Evolutionary conservation across 495 filamentous ascomycete species (phyloP).

Genomic region (Hypoxylon cercidicola): DNA sequence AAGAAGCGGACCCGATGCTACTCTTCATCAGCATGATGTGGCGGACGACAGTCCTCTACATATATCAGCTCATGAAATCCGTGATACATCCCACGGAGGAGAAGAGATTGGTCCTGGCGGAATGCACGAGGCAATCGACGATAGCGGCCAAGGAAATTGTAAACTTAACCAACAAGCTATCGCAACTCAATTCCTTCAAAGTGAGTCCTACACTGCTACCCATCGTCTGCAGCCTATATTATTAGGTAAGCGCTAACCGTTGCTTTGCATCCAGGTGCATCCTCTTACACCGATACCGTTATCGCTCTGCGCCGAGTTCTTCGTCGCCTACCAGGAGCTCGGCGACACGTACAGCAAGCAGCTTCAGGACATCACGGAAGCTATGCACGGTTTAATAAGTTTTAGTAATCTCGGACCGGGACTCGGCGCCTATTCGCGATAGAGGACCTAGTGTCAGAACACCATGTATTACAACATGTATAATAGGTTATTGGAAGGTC

Average conservation of each 20-base stretch:
- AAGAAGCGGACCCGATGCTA: constrained; percentile 60
- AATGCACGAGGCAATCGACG: constrained; percentile 50
- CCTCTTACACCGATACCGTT: constrained; percentile 40
- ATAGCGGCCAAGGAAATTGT: constrained; percentile 58
- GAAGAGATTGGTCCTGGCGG: constrained; percentile 37
- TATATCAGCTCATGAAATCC: constrained; percentile 49
- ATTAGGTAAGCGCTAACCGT: constrained; percentile 8
- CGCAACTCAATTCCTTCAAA: constrained; percentile 58
- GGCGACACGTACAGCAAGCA: constrained; percentile 37
- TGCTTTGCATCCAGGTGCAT: constrained; percentile 25
- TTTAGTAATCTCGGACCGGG: constrained; percentile 40
- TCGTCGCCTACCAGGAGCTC: constrained; percentile 35
- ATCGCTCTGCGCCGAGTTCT: constrained; percentile 35
- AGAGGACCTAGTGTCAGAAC: constrained; percentile 6
- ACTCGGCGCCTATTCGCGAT: constrained; percentile 31
- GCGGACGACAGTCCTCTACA: constrained; percentile 56
- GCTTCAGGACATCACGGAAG: constrained; percentile 37
- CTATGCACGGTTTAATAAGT: constrained; percentile 40
- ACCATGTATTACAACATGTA: constrained; percentile 1
- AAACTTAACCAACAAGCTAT: constrained; percentile 51
- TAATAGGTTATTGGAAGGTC: constrained; percentile 2
- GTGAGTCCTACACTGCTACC: constrained; percentile 30
- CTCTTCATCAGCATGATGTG: constrained; percentile 57
- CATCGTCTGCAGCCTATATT: background rate
- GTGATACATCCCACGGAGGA: constrained; percentile 34